Conservation (phyloP, 345 rosid species). For the Eucalyptus paniculata region DNA sequence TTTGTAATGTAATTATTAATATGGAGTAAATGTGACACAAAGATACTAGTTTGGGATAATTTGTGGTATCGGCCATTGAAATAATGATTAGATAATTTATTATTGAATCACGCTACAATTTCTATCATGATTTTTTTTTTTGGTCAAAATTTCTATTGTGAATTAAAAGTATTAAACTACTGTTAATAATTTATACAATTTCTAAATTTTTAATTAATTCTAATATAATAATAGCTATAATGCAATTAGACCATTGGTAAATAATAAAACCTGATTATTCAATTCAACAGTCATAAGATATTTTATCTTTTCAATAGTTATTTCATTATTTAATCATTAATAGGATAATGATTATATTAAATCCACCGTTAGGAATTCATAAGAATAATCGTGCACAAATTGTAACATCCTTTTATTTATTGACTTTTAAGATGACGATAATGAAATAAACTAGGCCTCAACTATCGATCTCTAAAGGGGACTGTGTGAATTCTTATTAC, state of each 20-base stretch:
- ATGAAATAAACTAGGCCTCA: background rate
- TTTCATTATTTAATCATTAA: background rate
- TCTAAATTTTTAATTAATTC: background rate
- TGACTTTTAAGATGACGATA: background rate
- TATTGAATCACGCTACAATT: background rate
- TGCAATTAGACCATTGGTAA: background rate
- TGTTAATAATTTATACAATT: background rate
- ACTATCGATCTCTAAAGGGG: background rate
- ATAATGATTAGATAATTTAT: background rate
- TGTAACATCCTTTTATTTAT: background rate
- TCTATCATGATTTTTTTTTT: too few relatives aligned
- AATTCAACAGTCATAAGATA: background rate
- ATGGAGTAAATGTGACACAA: background rate
- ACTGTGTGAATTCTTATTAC: background rate
- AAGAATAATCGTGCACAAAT: background rate
- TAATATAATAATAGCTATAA: background rate
- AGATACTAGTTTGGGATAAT: background rate
- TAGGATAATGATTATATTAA: background rate
- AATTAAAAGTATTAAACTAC: background rate
- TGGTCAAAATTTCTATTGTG: too few relatives aligned
- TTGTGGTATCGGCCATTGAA: fast-evolving
- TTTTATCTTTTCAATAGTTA: background rate
- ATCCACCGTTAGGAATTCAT: background rate
- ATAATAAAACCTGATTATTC: background rate
- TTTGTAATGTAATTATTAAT: background rate